Conservation (phyloP, 2,329 filamentous ascomycete species). For the Pezicula radicicola region DNA sequence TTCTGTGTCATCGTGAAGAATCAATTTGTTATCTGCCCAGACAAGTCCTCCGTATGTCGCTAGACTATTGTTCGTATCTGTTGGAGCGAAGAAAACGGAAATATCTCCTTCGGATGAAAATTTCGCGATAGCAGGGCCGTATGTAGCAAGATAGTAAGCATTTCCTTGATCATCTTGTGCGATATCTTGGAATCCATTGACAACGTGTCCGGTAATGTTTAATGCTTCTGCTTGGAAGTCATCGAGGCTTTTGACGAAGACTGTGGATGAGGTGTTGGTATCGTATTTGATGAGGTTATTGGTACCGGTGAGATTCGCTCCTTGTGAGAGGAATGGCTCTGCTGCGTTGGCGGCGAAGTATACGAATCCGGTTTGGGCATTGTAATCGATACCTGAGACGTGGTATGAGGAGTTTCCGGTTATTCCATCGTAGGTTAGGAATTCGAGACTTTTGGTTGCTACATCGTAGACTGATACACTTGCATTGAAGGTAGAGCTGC, state of each 20-base stretch:
- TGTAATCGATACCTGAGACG: not conserved
- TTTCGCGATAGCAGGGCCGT: not conserved
- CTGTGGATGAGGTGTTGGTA: not conserved
- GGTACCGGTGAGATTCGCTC: not conserved
- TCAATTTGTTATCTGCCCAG: not conserved
- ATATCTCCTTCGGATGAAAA: not conserved
- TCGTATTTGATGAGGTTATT: constrained; percentile 1
- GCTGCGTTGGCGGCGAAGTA: not conserved
- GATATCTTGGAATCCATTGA: not conserved
- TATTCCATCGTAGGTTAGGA: not conserved
- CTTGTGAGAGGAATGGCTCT: not conserved
- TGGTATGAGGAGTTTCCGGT: not conserved
- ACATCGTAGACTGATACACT: not conserved
- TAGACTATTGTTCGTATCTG: not conserved
- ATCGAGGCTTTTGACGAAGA: not conserved
- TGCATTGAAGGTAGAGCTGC: not conserved
- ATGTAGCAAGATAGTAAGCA: not conserved
- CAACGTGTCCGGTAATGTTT: not conserved
- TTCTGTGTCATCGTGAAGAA: not conserved
- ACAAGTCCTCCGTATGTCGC: not conserved
- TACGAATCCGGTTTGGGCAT: not conserved
- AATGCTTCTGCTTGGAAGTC: not conserved
- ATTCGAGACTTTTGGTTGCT: not conserved
- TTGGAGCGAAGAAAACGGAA: not conserved
- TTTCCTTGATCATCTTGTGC: not conserved